Percentiles rank a stretch among this genome's conserved stretches.
Conservation (phyloP, 2,329 filamentous ascomycete species). For the Ceratocystis diversiconidia region DNA sequence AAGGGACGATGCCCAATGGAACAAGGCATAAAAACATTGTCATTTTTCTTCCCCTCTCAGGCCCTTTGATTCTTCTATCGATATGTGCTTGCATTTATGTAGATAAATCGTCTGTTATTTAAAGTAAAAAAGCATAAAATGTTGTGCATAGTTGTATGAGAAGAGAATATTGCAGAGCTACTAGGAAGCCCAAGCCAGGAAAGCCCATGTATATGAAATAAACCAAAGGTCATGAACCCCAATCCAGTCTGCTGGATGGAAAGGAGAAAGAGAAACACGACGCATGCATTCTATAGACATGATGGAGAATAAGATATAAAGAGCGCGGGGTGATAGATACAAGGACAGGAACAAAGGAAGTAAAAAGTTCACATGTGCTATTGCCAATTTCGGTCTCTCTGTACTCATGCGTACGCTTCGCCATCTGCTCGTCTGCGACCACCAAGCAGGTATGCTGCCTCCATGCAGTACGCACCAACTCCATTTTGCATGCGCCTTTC, state of each 20-base stretch:
- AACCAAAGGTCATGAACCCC: neutral
- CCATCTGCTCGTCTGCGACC: conserved; percentile 23
- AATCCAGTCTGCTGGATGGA: neutral
- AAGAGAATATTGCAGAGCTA: neutral
- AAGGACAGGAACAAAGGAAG: neutral
- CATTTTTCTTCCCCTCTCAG: neutral
- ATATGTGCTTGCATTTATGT: neutral
- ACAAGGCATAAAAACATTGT: neutral
- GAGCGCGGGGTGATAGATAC: neutral
- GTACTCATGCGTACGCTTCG: conserved; percentile 11
- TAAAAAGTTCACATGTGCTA: neutral
- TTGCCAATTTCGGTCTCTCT: neutral
- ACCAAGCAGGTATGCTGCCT: conserved; percentile 79
- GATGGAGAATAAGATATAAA: neutral
- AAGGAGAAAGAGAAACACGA: neutral
- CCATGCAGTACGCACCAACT: conserved; percentile 70
- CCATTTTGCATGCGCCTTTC: conserved; percentile 58
- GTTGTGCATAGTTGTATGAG: neutral
- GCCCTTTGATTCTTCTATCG: neutral
- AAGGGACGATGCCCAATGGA: too few species aligned
- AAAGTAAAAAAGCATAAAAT: neutral
- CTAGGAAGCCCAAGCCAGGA: too few species aligned
- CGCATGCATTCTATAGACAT: conserved; percentile 3
- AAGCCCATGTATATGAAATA: neutral
- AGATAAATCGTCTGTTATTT: neutral